A percentile compares a stretch with the other conserved stretches of the same genome.
phyloP scores from a whole-genome alignment of 495 filamentous ascomycete species.

The Hypoxylon fragiforme region DNA sequence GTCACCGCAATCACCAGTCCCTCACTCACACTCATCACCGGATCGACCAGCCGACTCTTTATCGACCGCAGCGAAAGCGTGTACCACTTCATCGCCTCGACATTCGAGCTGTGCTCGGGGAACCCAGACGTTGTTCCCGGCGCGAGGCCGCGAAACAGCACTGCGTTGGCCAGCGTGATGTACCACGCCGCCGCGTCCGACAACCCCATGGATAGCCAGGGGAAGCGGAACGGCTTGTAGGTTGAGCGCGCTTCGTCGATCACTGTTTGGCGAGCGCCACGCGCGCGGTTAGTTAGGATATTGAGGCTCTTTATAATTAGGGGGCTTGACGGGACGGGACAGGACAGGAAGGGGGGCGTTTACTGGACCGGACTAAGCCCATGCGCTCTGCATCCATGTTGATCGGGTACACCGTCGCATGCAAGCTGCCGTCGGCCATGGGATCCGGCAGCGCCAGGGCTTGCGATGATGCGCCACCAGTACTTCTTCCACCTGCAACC shows the following conservation, averaged over 20 bases:
- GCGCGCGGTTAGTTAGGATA: constrained; percentile 5
- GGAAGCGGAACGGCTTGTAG: constrained; percentile 32
- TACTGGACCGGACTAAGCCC: constrained; percentile 25
- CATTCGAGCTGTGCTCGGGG: constrained; percentile 13
- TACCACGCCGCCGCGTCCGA: constrained; percentile 31
- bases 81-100: constrained; percentile 36
- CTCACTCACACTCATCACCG: constrained; percentile 17
- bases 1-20: constrained; percentile 32
- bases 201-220: constrained; percentile 32
- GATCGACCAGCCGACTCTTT: constrained; percentile 26
- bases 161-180: constrained; percentile 33
- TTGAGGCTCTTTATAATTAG: neutral
- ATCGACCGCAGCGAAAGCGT: constrained; percentile 29
- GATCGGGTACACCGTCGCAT: constrained; percentile 14
- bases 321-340: neutral
- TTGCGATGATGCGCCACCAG: too few species aligned
- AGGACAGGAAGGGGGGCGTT: neutral
- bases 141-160: constrained; percentile 7
- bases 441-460: constrained; percentile 5
- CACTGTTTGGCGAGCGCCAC: constrained; percentile 9
- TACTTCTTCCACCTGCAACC: neutral
- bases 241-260: constrained; percentile 17
- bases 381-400: constrained; percentile 32
- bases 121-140: constrained; percentile 5
- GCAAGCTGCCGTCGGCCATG: constrained; percentile 11